Evolutionary conservation across 257 asterid genomes (phyloP).

Genomic region (Marsdenia floribunda): DNA sequence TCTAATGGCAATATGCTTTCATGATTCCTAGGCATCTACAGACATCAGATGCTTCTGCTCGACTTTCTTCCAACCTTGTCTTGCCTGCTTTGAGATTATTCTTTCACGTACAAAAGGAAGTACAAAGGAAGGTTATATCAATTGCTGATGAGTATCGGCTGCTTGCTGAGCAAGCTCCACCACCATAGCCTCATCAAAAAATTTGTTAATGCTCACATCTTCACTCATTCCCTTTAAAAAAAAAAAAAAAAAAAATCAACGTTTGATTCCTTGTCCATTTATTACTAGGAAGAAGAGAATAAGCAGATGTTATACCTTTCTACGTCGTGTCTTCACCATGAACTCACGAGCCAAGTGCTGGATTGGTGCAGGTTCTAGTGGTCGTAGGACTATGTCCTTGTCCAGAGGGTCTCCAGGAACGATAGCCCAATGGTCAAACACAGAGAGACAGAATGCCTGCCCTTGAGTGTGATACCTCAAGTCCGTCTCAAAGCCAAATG

Average conservation of each 20-base stretch:
- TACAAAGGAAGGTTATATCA: constrained; percentile 26
- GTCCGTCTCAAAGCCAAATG: constrained; percentile 96
- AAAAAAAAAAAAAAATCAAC: not conserved
- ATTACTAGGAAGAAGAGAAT: not conserved
- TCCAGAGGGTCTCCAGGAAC: constrained; percentile 99
- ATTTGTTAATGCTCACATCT: constrained; percentile 85
- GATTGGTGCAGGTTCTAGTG: constrained; percentile 94
- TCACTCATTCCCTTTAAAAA: constrained; percentile 86
- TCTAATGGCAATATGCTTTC: not conserved
- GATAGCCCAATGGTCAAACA: constrained; percentile 92
- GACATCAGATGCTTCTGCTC: not conserved
- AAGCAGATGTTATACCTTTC: constrained; percentile 54
- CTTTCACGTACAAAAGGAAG: not conserved
- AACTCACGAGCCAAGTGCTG: constrained; percentile 97
- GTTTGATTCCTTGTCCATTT: not conserved
- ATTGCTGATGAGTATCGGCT: constrained; percentile 84
- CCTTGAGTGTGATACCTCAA: constrained; percentile 97
- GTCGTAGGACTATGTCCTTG: constrained; percentile 83
- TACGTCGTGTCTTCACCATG: constrained; percentile 98
- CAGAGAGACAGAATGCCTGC: constrained; percentile 84
- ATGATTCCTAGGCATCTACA: not conserved
- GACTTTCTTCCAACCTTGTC: not conserved
- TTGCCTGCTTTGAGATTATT: not conserved
- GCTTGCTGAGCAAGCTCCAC: constrained; percentile 93
- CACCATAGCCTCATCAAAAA: constrained; percentile 95